Percentiles rank a stretch among this genome's conserved stretches.
Evolutionary conservation across 2,329 filamentous ascomycete genomes (phyloP).

Genomic region (Colletotrichum sublineola): DNA sequence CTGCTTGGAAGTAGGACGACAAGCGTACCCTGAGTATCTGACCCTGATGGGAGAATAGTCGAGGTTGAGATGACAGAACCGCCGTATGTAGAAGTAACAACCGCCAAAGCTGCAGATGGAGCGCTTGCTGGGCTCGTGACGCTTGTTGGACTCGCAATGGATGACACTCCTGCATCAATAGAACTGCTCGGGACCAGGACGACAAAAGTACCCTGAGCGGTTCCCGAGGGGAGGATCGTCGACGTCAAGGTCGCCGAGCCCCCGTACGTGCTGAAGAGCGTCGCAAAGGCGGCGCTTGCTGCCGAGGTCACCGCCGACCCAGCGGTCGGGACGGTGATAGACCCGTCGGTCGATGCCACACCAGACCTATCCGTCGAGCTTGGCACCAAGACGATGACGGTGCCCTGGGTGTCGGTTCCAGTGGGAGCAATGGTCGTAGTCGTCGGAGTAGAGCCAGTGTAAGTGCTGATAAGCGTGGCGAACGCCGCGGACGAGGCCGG

Average conservation of each 20-base stretch:
- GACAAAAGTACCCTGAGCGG: constrained; percentile 20
- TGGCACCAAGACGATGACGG: constrained; percentile 23
- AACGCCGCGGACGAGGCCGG: neutral
- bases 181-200: constrained; percentile 27
- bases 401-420: constrained; percentile 13
- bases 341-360: neutral
- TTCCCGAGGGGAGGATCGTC: constrained; percentile 16
- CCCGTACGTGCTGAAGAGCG: constrained; percentile 25
- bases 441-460: constrained; percentile 15
- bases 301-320: neutral
- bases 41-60: constrained; percentile 17
- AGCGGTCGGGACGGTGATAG: no score
- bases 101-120: neutral
- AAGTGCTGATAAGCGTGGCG: constrained; percentile 33
- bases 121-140: neutral
- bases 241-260: constrained; percentile 21
- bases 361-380: constrained; percentile 10
- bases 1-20: constrained; percentile 28
- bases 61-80: constrained; percentile 24
- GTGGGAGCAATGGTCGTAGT: constrained; percentile 29
- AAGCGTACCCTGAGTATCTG: constrained; percentile 13
- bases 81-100: constrained; percentile 10
- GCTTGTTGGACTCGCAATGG: neutral
- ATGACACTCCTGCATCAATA: neutral
- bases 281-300: constrained; percentile 2